Evolutionary conservation across 495 filamentous ascomycete species (phyloP), one percentile per base, ranked within the genome.

Genomic region (Parathielavia hyrcaniae): DNA sequence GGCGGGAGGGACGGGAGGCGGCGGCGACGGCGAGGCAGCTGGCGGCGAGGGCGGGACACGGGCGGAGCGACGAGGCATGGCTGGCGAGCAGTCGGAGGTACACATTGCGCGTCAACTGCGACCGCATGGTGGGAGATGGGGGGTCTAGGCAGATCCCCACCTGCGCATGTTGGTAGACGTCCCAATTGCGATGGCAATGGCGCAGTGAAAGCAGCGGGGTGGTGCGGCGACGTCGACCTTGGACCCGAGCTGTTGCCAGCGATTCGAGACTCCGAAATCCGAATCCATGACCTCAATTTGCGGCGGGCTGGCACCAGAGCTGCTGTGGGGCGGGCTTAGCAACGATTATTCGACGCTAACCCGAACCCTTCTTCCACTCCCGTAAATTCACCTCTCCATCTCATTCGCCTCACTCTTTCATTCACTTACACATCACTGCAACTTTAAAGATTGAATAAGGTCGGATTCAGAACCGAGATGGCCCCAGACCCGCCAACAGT

Each of bases 81-180:
- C 83, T 83, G 64, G 83, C 77, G 58, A 88, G 76, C 54, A 92
- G 77, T 62, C 82, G 81, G 55, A 81, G 80, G 68, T 91, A 88
- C 61, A 90, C 84, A 69, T 80, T 73, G 71, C 86, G 81, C 50
- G 88, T 85, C 62, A 95, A 81, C 67, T 90, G 86, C 71, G 90
- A 91, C 67, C 86, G 87, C 90, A 95, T 95, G 60, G 71, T 65
- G 71, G 65, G 61, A 69, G 60, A 68, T 55, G 50, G 59, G 67
- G 52, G 48, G 46, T 52, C 58, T 70, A 63, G 35, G 59, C 32
- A 14, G 40, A 57, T 10, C 14, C 11, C 20, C 44, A 67, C 65
- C 63, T 62, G 56, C 48, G 56, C 66, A 68, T 70, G 55, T 55
- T 67, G 44, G 44, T 53, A 48, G 43, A 41, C 50, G 36, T 55